Evolutionary conservation across 2,329 filamentous ascomycete species (phyloP), one percentile per base, ranked within the genome.

Genomic region (Colletotrichum cordylinicola): DNA sequence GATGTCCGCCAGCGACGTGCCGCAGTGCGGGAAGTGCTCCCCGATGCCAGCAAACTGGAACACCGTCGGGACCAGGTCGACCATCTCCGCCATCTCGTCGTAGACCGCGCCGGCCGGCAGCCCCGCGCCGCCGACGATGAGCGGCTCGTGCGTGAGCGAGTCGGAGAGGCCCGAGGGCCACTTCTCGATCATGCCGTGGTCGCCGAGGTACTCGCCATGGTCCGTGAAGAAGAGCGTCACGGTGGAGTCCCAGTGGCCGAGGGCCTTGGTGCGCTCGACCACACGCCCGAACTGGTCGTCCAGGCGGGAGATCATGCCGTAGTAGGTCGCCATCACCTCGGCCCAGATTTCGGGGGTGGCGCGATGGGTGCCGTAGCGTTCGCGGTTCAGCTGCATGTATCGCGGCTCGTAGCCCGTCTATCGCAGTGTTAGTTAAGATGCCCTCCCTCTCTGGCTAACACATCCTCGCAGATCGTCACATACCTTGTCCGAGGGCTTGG

Each of bases 111-210:
- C 84, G 8, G 80, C 67, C 1, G 85, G 85, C 1, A 88, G 71
- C 0, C 86, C 86, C 0, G 80, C 85, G 1, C 86, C 86, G 2
- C 82, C 87, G 18, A 88, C 81, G 27, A 88, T 85, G 1, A 88
- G 80, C 1, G 87, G 87, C 67, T 88, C 85, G 18, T 85, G 85
- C 0, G 85, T 81, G 1, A 89, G 81, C 1, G 82, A 81, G 37
- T 88, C 85, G 0, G 84, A 87, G 0, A 88, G 77, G 4, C 84
- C 87, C 0, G 85, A 87, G 0, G 86, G 87, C 86, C 87, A 88
- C 72, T 89, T 89, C 78, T 89, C 87, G 27, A 89, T 86, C 15
- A 88, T 79, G 0, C 87, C 87, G 68, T 88, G 82, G 67, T 89
- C 87, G 15, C 87, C 87, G 0, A 89, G 83, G 67, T 86, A 89